Conservation (phyloP, 129 eudicot genomes). For the Kitagawia praeruptora region DNA sequence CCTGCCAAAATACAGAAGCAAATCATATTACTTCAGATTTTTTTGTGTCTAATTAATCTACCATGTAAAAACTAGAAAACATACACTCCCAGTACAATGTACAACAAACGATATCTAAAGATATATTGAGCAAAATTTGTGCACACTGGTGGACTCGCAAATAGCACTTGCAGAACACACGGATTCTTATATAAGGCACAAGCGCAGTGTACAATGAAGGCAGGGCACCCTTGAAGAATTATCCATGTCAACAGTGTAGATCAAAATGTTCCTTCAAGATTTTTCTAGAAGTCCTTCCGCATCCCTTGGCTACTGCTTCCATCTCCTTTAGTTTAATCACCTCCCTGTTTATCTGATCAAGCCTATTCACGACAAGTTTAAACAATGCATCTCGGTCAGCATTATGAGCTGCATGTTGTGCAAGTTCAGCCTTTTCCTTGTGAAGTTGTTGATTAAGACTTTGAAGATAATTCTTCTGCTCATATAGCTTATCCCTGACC, state of each 20-base stretch:
- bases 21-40: not conserved
- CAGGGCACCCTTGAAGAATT: not conserved
- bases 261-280: constrained; percentile 61
- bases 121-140: not conserved
- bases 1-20: not conserved
- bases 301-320: constrained; percentile 63
- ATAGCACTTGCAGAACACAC: constrained; percentile 35
- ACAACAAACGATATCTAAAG: not conserved
- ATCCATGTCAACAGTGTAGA: constrained; percentile 24
- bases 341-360: constrained; percentile 51
- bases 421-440: constrained; percentile 44
- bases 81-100: not conserved
- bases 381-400: constrained; percentile 26
- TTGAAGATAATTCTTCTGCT: constrained; percentile 50
- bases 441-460: constrained; percentile 52
- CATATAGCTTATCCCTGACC: constrained; percentile 45
- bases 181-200: constrained; percentile 25
- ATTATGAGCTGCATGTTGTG: constrained; percentile 25
- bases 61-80: not conserved
- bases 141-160: not conserved
- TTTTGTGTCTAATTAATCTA: not conserved
- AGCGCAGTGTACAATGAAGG: not conserved
- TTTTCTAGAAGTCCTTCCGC: constrained; percentile 49
- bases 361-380: constrained; percentile 30
- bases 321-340: constrained; percentile 44